Evolutionary conservation across 2,329 filamentous ascomycete species (phyloP), one percentile per base, ranked within the genome.

Genomic region (Hyphodiscus sp.): DNA sequence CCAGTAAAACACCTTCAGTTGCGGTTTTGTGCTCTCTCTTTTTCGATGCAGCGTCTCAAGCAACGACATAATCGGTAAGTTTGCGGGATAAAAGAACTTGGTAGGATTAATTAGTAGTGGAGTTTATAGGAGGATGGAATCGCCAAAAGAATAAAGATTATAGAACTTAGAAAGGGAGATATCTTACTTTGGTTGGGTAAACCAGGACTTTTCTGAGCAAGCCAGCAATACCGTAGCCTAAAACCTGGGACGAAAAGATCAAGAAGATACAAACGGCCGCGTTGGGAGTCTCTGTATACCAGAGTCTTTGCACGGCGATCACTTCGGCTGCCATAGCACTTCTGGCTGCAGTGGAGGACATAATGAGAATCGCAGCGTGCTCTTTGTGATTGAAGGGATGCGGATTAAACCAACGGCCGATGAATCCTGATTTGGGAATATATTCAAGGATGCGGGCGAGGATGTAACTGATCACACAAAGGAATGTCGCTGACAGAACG

Each of bases 251-350:
- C 3, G 79, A 81, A 54, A 83, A 75, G 53, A 76, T 77, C 56
- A 83, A 73, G 13, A 85, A 70, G 9, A 83, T 69, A 65, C 83
- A 77, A 67, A 82, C 83, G 1, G 74, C 75, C 69, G 77, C 81
- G 52, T 76, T 7, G 87, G 69, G 48, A 82, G 83, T 66, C 88
- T 85, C 0, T 83, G 86, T 3, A 82, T 90, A 90, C 61, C 87
- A 89, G 11, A 85, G 76, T 19, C 81, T 71, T 69, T 88, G 85
- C 0, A 85, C 85, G 2, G 88, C 73, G 47, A 91, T 79, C 43
- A 88, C 83, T 59, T 89, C 86, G 1, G 86, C 89, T 1, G 85
- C 84, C 61, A 90, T 89, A 2, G 66, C 73, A 79, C 85, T 84
- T 59, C 89, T 89, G 61, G 72, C 58, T 46, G 71, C 73, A 0